Percentiles rank a stretch among this genome's conserved stretches.
phyloP scores from a whole-genome alignment of 208 protist species.

The Leishmania lainsoni region DNA sequence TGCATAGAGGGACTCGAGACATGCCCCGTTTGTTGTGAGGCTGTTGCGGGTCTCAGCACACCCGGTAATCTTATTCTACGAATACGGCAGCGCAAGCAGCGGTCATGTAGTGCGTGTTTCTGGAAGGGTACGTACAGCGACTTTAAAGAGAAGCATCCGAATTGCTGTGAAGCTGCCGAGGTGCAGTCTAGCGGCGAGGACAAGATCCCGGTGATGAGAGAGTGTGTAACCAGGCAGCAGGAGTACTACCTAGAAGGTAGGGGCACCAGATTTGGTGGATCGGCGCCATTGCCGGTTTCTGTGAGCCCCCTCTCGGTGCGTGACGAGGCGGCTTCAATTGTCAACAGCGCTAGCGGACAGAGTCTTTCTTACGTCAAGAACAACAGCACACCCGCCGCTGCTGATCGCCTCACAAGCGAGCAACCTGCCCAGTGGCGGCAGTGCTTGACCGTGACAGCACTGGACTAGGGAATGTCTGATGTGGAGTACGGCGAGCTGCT shows the following conservation, averaged over 20 bases:
- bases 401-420: constrained; percentile 8
- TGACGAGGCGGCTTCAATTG: background rate
- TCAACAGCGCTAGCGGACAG: background rate
- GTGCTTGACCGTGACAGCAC: constrained; percentile 14
- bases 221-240: constrained; percentile 13
- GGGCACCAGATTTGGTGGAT: background rate
- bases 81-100: constrained; percentile 41
- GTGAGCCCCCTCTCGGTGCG: background rate
- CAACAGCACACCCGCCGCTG: background rate
- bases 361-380: constrained; percentile 10
- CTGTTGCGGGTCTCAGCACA: constrained; percentile 22
- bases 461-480: constrained; percentile 47
- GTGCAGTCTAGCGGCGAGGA: background rate
- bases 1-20: constrained; percentile 39
- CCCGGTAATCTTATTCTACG: constrained; percentile 52
- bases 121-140: constrained; percentile 65
- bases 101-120: constrained; percentile 53
- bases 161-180: constrained; percentile 34
- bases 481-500: constrained; percentile 45
- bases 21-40: constrained; percentile 56
- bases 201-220: background rate
- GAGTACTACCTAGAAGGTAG: constrained; percentile 52
- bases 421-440: constrained; percentile 31
- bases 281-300: background rate
- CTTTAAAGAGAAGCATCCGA: constrained; percentile 45